A percentile compares a stretch with the other conserved stretches of the same genome.
These are phyloP conservation scores for Diaporthe velutina DNA, from an alignment of 2,329 filamentous ascomycete genomes.

Conservation along the genomic window DNA sequence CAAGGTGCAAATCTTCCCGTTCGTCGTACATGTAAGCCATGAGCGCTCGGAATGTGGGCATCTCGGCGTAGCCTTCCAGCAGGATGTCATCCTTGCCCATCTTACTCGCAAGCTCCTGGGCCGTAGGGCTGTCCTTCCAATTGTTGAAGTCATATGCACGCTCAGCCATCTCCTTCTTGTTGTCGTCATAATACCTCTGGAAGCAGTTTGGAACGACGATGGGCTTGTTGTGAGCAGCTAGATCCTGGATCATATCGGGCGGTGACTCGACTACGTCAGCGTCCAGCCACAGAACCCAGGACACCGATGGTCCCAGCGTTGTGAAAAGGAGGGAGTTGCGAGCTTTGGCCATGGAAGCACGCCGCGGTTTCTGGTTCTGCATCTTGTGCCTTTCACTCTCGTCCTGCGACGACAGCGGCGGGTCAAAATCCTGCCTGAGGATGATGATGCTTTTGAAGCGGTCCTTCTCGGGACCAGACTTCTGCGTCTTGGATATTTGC, in stretches of 20 bases:
- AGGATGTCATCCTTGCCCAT: constrained; percentile 95
- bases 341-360: constrained; percentile 92
- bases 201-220: constrained; percentile 96
- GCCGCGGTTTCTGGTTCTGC: constrained; percentile 86
- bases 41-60: constrained; percentile 90
- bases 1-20: constrained; percentile 67
- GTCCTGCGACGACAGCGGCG: constrained; percentile 82
- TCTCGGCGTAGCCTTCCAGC: constrained; percentile 91
- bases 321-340: constrained; percentile 96
- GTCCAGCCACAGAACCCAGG: constrained; percentile 98
- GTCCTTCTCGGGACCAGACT: constrained; percentile 78
- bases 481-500: constrained; percentile 87
- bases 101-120: constrained; percentile 78
- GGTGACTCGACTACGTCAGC: constrained; percentile 93
- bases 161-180: constrained; percentile 78
- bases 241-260: constrained; percentile 86
- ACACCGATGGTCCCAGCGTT: constrained; percentile 88
- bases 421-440: constrained; percentile 93
- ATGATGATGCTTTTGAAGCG: constrained; percentile 96
- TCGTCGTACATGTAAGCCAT: constrained; percentile 86
- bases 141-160: constrained; percentile 97
- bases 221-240: constrained; percentile 88
- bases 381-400: constrained; percentile 94
- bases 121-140: constrained; percentile 91
- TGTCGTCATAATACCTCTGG: constrained; percentile 82